phyloP scores from a whole-genome alignment of 2,329 filamentous ascomycete species.

The Calonectria crousiana region DNA sequence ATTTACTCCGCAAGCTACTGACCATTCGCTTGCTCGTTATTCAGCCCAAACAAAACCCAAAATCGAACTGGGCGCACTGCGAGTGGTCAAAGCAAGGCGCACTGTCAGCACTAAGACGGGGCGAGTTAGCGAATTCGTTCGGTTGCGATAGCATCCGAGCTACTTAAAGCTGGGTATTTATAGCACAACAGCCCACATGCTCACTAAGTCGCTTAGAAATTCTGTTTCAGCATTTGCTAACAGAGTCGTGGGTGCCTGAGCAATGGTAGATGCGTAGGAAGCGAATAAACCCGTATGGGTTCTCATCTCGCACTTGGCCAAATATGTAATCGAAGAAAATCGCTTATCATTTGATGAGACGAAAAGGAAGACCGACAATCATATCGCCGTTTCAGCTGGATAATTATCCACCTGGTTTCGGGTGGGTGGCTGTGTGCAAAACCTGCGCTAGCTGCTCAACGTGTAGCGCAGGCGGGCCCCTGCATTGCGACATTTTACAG shows the following conservation, averaged over 20 bases:
- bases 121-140: neutral
- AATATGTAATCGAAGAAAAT: neutral
- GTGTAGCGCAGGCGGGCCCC: neutral
- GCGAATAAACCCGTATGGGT: neutral
- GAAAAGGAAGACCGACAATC: neutral
- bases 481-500: neutral
- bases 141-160: neutral
- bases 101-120: neutral
- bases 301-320: neutral
- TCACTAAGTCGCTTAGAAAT: neutral
- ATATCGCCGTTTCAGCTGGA: neutral
- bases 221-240: neutral
- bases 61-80: neutral
- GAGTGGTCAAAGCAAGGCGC: neutral
- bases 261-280: neutral
- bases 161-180: neutral
- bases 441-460: neutral
- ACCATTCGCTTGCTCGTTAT: neutral
- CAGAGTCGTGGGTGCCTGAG: neutral
- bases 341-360: neutral
- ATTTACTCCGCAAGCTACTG: neutral
- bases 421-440: neutral
- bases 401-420: neutral
- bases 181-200: neutral
- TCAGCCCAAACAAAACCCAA: neutral